phyloP scores from a whole-genome alignment of 2,329 filamentous ascomycete genomes.

The Alternaria panax region DNA sequence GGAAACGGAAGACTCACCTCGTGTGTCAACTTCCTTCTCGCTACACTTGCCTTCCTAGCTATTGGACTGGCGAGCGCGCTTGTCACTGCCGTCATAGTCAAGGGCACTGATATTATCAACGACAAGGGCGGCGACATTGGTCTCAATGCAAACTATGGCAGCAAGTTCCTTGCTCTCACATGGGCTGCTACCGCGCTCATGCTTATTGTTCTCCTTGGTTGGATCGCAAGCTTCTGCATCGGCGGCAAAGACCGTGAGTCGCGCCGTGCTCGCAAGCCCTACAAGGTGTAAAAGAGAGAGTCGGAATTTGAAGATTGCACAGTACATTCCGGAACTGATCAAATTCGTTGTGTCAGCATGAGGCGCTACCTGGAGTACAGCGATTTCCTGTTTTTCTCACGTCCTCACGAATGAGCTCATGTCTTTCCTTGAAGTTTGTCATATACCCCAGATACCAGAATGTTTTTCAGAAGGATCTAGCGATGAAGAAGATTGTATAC shows the following conservation, averaged over 20 bases:
- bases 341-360: background rate
- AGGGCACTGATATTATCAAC: constrained; percentile 62
- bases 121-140: constrained; percentile 60
- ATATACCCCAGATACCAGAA: constrained; percentile 9
- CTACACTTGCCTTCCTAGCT: constrained; percentile 62
- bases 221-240: constrained; percentile 42
- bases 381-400: background rate
- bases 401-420: background rate
- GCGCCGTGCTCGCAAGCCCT: background rate
- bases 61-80: constrained; percentile 79
- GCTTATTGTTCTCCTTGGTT: constrained; percentile 46
- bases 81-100: constrained; percentile 67
- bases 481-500: background rate
- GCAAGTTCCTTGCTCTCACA: constrained; percentile 65
- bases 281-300: background rate
- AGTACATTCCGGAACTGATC: background rate
- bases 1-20: constrained; percentile 55
- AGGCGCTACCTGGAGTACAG: background rate
- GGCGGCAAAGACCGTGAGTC: constrained; percentile 14
- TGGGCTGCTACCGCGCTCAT: constrained; percentile 63
- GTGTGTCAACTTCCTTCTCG: constrained; percentile 59
- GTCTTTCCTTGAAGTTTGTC: constrained; percentile 1
- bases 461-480: background rate
- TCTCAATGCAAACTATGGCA: constrained; percentile 59
- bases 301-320: background rate